phyloP scores from a whole-genome alignment of 352 stramenopile species.

The Pythium brassicae region DNA sequence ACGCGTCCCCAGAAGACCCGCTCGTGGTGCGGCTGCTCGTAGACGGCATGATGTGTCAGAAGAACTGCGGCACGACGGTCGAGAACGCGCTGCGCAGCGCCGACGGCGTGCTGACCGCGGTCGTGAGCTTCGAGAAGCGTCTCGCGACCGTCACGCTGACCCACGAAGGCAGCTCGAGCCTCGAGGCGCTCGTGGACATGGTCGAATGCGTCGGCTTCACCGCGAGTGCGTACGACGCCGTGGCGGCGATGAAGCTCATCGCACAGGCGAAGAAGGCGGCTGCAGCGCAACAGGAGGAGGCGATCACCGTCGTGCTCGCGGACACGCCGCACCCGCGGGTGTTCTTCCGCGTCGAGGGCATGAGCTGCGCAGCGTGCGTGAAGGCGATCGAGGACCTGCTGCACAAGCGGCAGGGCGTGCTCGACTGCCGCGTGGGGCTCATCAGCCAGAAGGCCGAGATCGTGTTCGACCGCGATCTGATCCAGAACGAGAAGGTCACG shows the following conservation, averaged over 20 bases:
- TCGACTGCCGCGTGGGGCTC: constrained; percentile 76
- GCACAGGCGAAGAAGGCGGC: constrained; percentile 32
- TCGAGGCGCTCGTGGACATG: constrained; percentile 69
- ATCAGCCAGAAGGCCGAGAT: constrained; percentile 87
- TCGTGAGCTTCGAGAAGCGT: constrained; percentile 74
- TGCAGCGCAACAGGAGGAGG: constrained; percentile 22
- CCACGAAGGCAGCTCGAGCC: constrained; percentile 36
- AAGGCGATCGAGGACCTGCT: constrained; percentile 85
- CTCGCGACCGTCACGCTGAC: constrained; percentile 55
- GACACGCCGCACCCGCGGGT: constrained; percentile 52
- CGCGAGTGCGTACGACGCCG: constrained; percentile 51
- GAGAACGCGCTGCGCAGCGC: constrained; percentile 81
- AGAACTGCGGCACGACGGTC: constrained; percentile 93
- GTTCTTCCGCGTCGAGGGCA: constrained; percentile 81
- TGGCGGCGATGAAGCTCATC: constrained; percentile 50
- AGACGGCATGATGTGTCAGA: constrained; percentile 94
- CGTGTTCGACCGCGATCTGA: constrained; percentile 69
- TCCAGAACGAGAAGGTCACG: constrained; percentile 42
- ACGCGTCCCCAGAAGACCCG: constrained; percentile 24
- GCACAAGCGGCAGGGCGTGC: constrained; percentile 49
- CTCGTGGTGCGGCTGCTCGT: constrained; percentile 64
- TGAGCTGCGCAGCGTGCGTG: constrained; percentile 84
- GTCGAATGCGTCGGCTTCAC: constrained; percentile 74
- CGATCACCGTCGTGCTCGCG: constrained; percentile 26
- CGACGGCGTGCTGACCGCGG: constrained; percentile 56